Conservation (phyloP, 1,284 basidiomycete genomes). For the Mycena sp. region DNA sequence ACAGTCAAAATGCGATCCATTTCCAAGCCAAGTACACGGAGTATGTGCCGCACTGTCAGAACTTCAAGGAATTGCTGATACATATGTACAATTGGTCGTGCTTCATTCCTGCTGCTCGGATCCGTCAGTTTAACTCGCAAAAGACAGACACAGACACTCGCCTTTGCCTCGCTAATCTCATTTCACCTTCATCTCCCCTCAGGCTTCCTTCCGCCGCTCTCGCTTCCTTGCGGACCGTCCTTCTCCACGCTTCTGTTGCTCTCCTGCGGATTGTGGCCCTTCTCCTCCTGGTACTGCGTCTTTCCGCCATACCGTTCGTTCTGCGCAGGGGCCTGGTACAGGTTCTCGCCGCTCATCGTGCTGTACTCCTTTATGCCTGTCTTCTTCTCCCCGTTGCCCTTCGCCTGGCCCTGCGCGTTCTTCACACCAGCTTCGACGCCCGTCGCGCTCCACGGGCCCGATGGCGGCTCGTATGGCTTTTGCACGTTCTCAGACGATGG, state of each 20-base stretch:
- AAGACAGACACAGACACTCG: no score
- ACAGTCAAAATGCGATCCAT: no score
- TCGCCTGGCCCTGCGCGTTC: constrained; percentile 50
- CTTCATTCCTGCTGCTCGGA: no score
- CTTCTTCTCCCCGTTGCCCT: constrained; percentile 39
- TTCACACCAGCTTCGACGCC: constrained; percentile 49
- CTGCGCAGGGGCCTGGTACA: constrained; percentile 51
- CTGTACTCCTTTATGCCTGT: constrained; percentile 30
- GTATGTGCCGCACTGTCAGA: no score
- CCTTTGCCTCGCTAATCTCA: no score
- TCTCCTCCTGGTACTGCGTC: constrained; percentile 35
- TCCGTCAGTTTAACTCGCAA: no score
- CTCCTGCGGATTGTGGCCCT: constrained; percentile 31
- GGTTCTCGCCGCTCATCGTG: constrained; percentile 35
- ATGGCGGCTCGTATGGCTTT: constrained; percentile 62
- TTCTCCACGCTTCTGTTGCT: constrained; percentile 37
- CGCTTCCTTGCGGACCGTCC: constrained; percentile 46
- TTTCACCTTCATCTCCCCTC: constrained; percentile 34
- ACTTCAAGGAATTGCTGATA: no score
- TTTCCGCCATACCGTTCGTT: constrained; percentile 41
- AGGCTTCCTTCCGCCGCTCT: constrained; percentile 47
- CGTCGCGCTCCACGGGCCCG: constrained; percentile 59
- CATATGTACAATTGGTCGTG: no score
- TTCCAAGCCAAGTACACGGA: no score
- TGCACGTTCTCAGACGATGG: constrained; percentile 56